phyloP scores from a whole-genome alignment of 2,329 filamentous ascomycete genomes.

The Escovopsis sp. region DNA sequence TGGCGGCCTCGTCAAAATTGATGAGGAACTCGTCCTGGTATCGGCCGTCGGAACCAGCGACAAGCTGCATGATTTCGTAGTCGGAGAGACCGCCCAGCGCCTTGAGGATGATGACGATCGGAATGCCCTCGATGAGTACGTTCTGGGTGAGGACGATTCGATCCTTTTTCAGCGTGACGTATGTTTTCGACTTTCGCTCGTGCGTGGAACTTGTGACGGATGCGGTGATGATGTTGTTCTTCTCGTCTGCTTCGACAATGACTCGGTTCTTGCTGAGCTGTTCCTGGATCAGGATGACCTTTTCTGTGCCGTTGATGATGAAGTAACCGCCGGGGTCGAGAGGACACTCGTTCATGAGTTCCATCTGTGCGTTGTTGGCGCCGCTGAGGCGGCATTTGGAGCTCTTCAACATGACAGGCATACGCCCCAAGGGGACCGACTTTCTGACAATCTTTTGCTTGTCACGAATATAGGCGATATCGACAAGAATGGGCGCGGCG shows the following conservation, averaged over 20 bases:
- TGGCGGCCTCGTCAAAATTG: slow-evolving; percentile 87
- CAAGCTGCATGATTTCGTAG: slow-evolving; percentile 83
- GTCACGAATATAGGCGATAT: slow-evolving; percentile 79
- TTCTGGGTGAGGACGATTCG: slow-evolving; percentile 84
- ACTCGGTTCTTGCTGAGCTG: slow-evolving; percentile 98
- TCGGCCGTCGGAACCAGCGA: slow-evolving; percentile 70
- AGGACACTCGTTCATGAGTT: slow-evolving; percentile 84
- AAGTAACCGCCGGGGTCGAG: slow-evolving; percentile 96
- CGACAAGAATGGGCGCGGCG: slow-evolving; percentile 82
- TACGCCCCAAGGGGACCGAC: slow-evolving; percentile 69
- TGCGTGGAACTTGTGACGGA: slow-evolving; percentile 97
- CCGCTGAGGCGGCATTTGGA: slow-evolving; percentile 78
- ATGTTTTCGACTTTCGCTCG: slow-evolving; percentile 95
- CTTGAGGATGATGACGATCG: slow-evolving; percentile 84
- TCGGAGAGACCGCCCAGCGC: slow-evolving; percentile 89
- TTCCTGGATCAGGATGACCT: slow-evolving; percentile 96
- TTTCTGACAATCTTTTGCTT: slow-evolving; percentile 60
- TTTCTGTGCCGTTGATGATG: slow-evolving; percentile 93
- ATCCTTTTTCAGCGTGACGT: slow-evolving; percentile 88
- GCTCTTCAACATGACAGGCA: slow-evolving; percentile 95
- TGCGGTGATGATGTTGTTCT: slow-evolving; percentile 86
- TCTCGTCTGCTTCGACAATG: slow-evolving; percentile 84
- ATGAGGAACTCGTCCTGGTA: slow-evolving; percentile 93
- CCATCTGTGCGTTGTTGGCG: slow-evolving; percentile 79
- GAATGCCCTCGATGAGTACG: slow-evolving; percentile 82